These are phyloP conservation scores for Scenedesmus sp. DNA, from an alignment of 163 green algal genomes.

Conservation along the genomic window DNA sequence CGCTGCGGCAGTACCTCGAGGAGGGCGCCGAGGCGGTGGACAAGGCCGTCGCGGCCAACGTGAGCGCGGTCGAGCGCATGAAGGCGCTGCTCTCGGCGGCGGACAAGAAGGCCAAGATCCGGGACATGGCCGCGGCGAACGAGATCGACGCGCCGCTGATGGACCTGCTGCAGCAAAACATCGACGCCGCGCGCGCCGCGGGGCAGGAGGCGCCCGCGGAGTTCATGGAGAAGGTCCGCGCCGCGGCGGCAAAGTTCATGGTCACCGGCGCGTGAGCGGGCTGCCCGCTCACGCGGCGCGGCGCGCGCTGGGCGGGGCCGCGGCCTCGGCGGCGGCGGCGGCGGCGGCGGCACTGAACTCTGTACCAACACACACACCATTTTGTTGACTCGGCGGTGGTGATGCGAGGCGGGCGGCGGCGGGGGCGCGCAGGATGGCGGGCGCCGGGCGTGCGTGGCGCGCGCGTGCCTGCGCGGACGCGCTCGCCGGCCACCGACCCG, in stretches of 20 bases:
- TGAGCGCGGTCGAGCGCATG: slow-evolving; percentile 67
- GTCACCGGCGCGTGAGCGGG: slow-evolving; percentile 49
- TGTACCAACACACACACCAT: no score
- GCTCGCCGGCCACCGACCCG: no score
- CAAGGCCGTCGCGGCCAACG: slow-evolving; percentile 53
- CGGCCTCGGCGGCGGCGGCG: background rate
- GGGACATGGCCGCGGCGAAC: slow-evolving; percentile 85
- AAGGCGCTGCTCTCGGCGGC: slow-evolving; percentile 79
- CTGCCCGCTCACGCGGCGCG: background rate
- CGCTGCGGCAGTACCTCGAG: slow-evolving; percentile 79
- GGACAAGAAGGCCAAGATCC: slow-evolving; percentile 88
- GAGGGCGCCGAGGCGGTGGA: slow-evolving; percentile 71
- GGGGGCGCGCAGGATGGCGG: no score
- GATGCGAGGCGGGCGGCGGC: no score
- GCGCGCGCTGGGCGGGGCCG: background rate
- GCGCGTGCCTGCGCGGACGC: no score
- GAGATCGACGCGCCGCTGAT: slow-evolving; percentile 88
- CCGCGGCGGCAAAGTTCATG: slow-evolving; percentile 71
- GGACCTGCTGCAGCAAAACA: slow-evolving; percentile 90
- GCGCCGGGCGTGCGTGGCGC: no score
- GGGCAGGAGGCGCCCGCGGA: slow-evolving; percentile 74
- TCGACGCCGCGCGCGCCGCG: slow-evolving; percentile 62
- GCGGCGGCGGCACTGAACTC: background rate
- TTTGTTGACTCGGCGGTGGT: no score
- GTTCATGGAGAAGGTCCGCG: slow-evolving; percentile 91